Evolutionary conservation across 1,139 yeast genomes (phyloP).

Genomic region (Starmera stellimalicola): DNA sequence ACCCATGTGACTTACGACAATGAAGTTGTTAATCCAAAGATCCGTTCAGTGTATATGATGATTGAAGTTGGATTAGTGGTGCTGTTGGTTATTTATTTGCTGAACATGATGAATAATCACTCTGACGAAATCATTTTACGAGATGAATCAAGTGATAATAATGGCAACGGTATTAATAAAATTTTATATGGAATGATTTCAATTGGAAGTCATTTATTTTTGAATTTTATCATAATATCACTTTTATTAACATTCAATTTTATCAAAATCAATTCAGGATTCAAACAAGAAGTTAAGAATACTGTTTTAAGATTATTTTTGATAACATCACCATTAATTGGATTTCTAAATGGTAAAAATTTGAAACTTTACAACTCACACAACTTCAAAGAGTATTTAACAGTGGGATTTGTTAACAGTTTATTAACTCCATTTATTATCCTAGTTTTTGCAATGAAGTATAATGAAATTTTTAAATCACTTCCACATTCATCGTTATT

Average conservation of each 20-base stretch:
- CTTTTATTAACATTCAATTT: conserved; percentile 7
- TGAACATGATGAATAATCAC: neutral
- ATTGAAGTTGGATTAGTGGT: neutral
- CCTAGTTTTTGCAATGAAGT: conserved; percentile 3
- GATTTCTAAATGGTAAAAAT: conserved; percentile 6
- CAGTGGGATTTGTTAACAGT: conserved; percentile 5
- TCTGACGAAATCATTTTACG: neutral
- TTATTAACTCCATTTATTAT: conserved; percentile 9
- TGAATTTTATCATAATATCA: conserved; percentile 5
- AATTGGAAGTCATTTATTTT: conserved; percentile 12
- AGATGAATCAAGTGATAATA: neutral
- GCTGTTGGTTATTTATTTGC: neutral
- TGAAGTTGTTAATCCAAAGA: conserved; percentile 16
- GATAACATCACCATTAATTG: conserved; percentile 10
- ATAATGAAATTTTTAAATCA: conserved; percentile 10
- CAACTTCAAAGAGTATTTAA: neutral
- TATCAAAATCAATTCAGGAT: conserved; percentile 10
- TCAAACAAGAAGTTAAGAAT: conserved; percentile 7
- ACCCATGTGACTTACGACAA: conserved; percentile 10
- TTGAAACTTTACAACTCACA: neutral
- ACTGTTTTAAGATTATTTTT: conserved; percentile 5
- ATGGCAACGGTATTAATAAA: too few species aligned
- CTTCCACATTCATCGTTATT: conserved; percentile 14
- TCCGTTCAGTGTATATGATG: neutral
- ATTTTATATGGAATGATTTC: conserved; percentile 10